Evolutionary conservation across 2,329 filamentous ascomycete genomes (phyloP), one percentile per base, ranked within the genome.

Genomic region (Alternaria atra): DNA sequence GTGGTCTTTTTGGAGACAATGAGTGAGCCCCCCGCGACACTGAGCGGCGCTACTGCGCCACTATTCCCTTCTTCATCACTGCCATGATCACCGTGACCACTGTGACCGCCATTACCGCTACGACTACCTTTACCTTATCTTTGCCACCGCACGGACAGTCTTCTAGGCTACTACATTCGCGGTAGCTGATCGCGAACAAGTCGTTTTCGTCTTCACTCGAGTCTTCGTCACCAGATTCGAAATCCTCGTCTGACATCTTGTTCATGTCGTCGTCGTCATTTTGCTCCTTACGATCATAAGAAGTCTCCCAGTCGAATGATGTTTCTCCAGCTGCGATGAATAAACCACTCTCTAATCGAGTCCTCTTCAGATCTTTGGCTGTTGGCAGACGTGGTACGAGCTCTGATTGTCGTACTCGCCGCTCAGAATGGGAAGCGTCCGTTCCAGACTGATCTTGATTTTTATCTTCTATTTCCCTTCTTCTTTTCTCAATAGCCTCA

Each of bases 131-230:
- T 17, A 30, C 25, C 25, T 2, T 15, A 9, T 12, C n/a, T 10
- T 9, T 15, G 42, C n/a, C 25, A 23, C 40, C 23, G 9, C 27
- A 25, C 13, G 30, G 32, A 50, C 20, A 50, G 15, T 23, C 30
- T 50, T 15, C 13, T 4, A 25, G 15, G 10, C 46, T 13, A 27
- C 20, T 50, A 9, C 46, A 50, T 12, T 37, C 20, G 32, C 32
- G 46, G 46, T 50, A 50, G 20, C 46, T 50, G 20, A 25, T 27
- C 3, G 30, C 32, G 4, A 50, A 50, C 20, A 35, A 20, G 20
- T 50, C 32, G 20, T 34, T 34, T 7, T 50, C 32, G 6, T 50
- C 20, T 13, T 50, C 46, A 8, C 46, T 50, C 23, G 32, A 50
- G 5, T 48, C 46, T 2, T 3, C 3, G 30, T 7, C 13, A 6